Evolutionary conservation across 306 rosid species (phyloP).

Genomic region (Ochetophila trinervis): DNA sequence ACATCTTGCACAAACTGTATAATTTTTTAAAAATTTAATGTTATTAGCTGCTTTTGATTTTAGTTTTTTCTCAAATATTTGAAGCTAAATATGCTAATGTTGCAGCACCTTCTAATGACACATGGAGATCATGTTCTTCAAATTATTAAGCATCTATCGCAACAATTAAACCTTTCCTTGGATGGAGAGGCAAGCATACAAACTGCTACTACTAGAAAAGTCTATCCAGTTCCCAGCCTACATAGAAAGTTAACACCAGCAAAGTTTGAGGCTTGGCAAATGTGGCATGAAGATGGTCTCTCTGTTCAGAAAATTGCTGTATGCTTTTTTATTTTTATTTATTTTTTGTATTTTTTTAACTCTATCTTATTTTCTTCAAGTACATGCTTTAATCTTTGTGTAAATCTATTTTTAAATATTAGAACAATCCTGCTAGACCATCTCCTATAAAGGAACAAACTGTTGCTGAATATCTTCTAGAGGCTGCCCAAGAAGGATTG

Average conservation of each 20-base stretch:
- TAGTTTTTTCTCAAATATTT: not conserved
- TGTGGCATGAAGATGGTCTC: slow-evolving; percentile 77
- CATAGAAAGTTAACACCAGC: slow-evolving; percentile 50
- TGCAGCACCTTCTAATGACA: slow-evolving; percentile 63
- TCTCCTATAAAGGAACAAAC: slow-evolving; percentile 83
- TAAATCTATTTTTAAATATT: slow-evolving; percentile 17
- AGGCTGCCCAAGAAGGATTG: slow-evolving; percentile 72
- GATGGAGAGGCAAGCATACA: slow-evolving; percentile 55
- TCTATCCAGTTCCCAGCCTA: slow-evolving; percentile 35
- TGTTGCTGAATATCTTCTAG: slow-evolving; percentile 62
- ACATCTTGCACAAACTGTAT: not conserved
- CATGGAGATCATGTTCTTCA: slow-evolving; percentile 72
- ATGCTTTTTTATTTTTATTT: slow-evolving; percentile 25
- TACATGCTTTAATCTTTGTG: slow-evolving; percentile 18
- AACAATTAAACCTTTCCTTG: slow-evolving; percentile 51
- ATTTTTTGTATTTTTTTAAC: not conserved
- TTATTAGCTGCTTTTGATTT: not conserved
- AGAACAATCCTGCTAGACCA: slow-evolving; percentile 69
- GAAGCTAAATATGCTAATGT: slow-evolving; percentile 34
- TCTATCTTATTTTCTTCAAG: slow-evolving; percentile 11
- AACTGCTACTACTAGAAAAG: slow-evolving; percentile 40
- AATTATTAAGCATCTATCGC: slow-evolving; percentile 47
- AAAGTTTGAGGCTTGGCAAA: slow-evolving; percentile 77
- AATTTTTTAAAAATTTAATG: not conserved
- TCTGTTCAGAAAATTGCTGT: slow-evolving; percentile 71